A percentile compares a stretch with the other conserved stretches of the same genome.
Conservation (phyloP, 1,284 basidiomycete species). For the Rhizoctonia solani region DNA sequence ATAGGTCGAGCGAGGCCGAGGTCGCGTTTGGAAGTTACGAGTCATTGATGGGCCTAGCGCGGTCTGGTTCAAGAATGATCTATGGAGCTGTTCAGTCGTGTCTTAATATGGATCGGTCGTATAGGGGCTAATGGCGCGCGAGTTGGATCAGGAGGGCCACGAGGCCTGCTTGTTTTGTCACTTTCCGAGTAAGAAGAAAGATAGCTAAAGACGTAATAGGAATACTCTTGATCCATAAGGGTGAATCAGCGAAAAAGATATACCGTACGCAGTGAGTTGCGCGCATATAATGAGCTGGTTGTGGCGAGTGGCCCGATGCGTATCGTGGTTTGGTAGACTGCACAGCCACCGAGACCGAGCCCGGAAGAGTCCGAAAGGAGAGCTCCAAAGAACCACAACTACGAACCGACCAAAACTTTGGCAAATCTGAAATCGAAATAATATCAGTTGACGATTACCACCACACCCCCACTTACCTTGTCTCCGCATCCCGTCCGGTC, state of each 20-base stretch:
- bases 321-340: background rate
- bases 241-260: background rate
- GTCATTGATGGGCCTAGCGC: constrained; percentile 8
- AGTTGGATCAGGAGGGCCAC: constrained; percentile 22
- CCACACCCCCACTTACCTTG: background rate
- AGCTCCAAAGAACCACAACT: constrained; percentile 1
- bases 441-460: constrained; percentile 5
- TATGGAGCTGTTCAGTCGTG: background rate
- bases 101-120: background rate
- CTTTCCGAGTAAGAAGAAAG: background rate
- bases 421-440: constrained; percentile 17
- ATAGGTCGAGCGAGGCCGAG: background rate
- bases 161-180: constrained; percentile 17
- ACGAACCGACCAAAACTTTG: constrained; percentile 26
- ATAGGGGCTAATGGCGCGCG: constrained; percentile 5
- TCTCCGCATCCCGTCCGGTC: too few species aligned
- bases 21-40: background rate
- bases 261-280: background rate
- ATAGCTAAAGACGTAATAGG: background rate
- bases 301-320: background rate
- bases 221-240: background rate
- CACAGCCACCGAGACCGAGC: constrained; percentile 27
- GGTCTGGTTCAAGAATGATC: background rate
- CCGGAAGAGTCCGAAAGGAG: constrained; percentile 6
- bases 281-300: background rate